A percentile compares a stretch with the other conserved stretches of the same genome.
phyloP scores from a whole-genome alignment of 257 asterid genomes.

The Salvia hispanica region DNA sequence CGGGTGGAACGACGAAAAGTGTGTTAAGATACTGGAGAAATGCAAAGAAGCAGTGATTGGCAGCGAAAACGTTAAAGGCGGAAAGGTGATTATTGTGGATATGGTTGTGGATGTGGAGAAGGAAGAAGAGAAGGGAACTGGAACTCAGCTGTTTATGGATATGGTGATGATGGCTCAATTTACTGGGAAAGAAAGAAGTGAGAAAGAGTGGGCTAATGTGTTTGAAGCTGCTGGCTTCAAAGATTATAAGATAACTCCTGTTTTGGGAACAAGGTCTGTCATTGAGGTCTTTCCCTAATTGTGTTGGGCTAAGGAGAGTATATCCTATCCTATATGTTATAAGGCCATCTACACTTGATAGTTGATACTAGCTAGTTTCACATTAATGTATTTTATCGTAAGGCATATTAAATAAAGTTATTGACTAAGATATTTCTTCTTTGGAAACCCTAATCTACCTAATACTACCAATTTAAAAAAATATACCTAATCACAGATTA shows the following conservation, averaged over 20 bases:
- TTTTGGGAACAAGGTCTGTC: too few species aligned
- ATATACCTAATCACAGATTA: too few species aligned
- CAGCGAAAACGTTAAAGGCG: background rate
- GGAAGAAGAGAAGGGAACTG: background rate
- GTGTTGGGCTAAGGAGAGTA: too few species aligned
- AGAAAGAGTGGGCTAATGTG: constrained; percentile 43
- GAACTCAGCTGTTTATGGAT: constrained; percentile 26
- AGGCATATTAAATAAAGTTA: too few species aligned
- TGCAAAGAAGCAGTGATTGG: background rate
- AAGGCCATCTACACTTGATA: too few species aligned
- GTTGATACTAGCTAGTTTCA: too few species aligned
- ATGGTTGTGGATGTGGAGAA: constrained; percentile 32
- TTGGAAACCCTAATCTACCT: too few species aligned
- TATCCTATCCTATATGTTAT: too few species aligned
- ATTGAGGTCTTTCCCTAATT: too few species aligned
- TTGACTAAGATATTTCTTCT: too few species aligned
- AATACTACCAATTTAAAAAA: too few species aligned
- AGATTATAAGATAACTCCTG: constrained; percentile 26
- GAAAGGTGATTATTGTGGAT: constrained; percentile 42
- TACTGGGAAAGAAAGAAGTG: constrained; percentile 39
- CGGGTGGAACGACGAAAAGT: background rate
- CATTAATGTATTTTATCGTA: too few species aligned
- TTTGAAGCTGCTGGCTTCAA: constrained; percentile 41
- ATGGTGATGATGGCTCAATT: constrained; percentile 31
- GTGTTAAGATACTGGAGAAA: background rate